Evolutionary conservation across 2,329 filamentous ascomycete genomes (phyloP).

Genomic region (Fusarium domesticum): DNA sequence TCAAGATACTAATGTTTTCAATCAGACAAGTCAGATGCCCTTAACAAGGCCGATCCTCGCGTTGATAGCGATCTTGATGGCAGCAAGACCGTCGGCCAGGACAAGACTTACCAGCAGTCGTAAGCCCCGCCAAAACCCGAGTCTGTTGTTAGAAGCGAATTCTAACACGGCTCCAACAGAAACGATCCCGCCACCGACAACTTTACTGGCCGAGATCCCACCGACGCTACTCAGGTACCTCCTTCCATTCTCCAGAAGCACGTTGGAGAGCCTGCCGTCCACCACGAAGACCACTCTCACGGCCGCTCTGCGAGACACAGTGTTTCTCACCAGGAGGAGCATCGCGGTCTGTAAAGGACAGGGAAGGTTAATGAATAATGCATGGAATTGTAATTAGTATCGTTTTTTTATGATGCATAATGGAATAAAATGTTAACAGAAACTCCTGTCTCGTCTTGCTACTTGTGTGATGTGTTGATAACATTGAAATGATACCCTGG

Average conservation of each 20-base stretch:
- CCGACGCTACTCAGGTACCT: slow-evolving; percentile 56
- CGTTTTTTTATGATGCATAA: slow-evolving; percentile 11
- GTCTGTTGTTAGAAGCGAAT: slow-evolving; percentile 1
- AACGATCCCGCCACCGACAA: slow-evolving; percentile 2
- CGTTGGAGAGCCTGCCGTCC: slow-evolving; percentile 44
- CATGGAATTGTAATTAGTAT: slow-evolving; percentile 21
- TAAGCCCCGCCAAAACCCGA: slow-evolving; percentile 29
- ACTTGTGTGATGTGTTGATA: neutral
- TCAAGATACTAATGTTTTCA: too few relatives aligned
- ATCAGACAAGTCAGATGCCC: slow-evolving; percentile 42
- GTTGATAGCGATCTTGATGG: slow-evolving; percentile 52
- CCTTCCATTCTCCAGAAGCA: slow-evolving; percentile 51
- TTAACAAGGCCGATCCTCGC: slow-evolving; percentile 53
- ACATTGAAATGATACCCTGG: too few relatives aligned
- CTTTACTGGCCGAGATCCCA: slow-evolving; percentile 42
- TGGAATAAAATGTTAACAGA: slow-evolving; percentile 2
- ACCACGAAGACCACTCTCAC: slow-evolving; percentile 44
- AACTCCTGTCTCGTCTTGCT: neutral
- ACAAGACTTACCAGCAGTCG: slow-evolving; percentile 45
- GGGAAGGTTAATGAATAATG: slow-evolving; percentile 9
- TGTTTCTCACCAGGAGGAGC: slow-evolving; percentile 46
- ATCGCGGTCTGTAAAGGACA: slow-evolving; percentile 42
- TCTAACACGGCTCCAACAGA: slow-evolving; percentile 19
- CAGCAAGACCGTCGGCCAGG: slow-evolving; percentile 45
- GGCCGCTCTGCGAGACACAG: slow-evolving; percentile 47